Percentiles rank a stretch among this genome's conserved stretches.
Conservation (phyloP, 805 yeast species). For the Nakazawaea siamensis region DNA sequence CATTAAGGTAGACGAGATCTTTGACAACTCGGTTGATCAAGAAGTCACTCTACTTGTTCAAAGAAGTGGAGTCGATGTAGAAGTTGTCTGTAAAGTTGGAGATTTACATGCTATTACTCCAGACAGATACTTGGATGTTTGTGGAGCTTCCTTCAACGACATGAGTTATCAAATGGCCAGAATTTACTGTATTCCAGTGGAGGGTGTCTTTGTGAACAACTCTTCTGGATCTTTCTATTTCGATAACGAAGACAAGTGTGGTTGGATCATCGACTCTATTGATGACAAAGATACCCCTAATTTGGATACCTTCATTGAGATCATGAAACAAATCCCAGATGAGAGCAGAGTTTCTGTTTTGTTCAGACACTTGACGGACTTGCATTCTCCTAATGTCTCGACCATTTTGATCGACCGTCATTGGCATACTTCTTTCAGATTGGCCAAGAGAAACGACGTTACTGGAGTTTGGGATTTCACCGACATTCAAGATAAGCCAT, state of each 20-base stretch:
- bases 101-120: slow-evolving; percentile 83
- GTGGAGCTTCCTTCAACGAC: slow-evolving; percentile 82
- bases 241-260: slow-evolving; percentile 49
- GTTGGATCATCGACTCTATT: slow-evolving; percentile 76
- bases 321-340: slow-evolving; percentile 74
- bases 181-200: slow-evolving; percentile 72
- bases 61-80: slow-evolving; percentile 62
- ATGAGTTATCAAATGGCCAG: slow-evolving; percentile 87
- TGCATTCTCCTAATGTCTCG: slow-evolving; percentile 65
- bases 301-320: slow-evolving; percentile 67
- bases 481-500: slow-evolving; percentile 49
- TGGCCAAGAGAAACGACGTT: slow-evolving; percentile 53
- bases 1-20: slow-evolving; percentile 72
- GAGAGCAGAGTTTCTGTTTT: slow-evolving; percentile 59
- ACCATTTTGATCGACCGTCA: slow-evolving; percentile 74
- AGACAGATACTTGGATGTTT: slow-evolving; percentile 66
- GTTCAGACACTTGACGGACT: slow-evolving; percentile 72
- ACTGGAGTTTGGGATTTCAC: slow-evolving; percentile 52
- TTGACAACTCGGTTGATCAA: slow-evolving; percentile 64
- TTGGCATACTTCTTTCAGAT: slow-evolving; percentile 66
- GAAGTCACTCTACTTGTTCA: slow-evolving; percentile 50
- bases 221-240: slow-evolving; percentile 72
- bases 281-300: slow-evolving; percentile 71
- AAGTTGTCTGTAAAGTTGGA: slow-evolving; percentile 47
- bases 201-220: slow-evolving; percentile 73